phyloP scores from a whole-genome alignment of 2,329 filamentous ascomycete species.

The Aspergillus ruber region DNA sequence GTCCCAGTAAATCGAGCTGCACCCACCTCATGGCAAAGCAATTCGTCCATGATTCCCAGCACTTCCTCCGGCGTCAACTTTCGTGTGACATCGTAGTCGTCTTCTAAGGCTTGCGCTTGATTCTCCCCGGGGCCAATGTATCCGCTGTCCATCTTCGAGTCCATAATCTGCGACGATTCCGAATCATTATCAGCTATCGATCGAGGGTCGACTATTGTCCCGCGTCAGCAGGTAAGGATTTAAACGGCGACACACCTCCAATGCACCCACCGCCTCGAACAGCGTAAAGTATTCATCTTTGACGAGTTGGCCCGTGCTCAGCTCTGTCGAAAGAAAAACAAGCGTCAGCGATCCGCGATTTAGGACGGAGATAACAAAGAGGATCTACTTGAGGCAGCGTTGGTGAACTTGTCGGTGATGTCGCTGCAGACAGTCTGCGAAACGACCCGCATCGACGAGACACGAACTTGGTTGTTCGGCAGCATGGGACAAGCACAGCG shows the following conservation, averaged over 20 bases:
- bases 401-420: slow-evolving; percentile 51
- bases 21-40: slow-evolving; percentile 76
- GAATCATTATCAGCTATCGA: slow-evolving; percentile 11
- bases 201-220: slow-evolving; percentile 1
- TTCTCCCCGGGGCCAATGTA: slow-evolving; percentile 66
- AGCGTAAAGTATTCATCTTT: slow-evolving; percentile 94
- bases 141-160: slow-evolving; percentile 97
- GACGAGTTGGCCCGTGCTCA: slow-evolving; percentile 73
- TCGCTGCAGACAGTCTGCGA: slow-evolving; percentile 40
- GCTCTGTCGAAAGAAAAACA: slow-evolving; percentile 44
- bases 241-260: slow-evolving; percentile 45
- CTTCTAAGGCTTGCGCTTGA: slow-evolving; percentile 57
- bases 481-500: slow-evolving; percentile 21
- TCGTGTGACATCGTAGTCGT: slow-evolving; percentile 68
- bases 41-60: slow-evolving; percentile 87
- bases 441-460: slow-evolving; percentile 24
- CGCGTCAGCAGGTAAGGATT: slow-evolving; percentile 1
- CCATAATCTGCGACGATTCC: slow-evolving; percentile 70
- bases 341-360: neutral
- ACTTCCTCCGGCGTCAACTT: slow-evolving; percentile 69
- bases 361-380: slow-evolving; percentile 1
- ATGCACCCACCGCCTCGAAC: slow-evolving; percentile 81
- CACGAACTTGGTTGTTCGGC: slow-evolving; percentile 27
- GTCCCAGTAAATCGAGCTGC: neutral
- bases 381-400: slow-evolving; percentile 45